A percentile compares a stretch with the other conserved stretches of the same genome.
phyloP scores from a whole-genome alignment of 1,284 basidiomycete genomes.

The Pseudozyma sp. region DNA sequence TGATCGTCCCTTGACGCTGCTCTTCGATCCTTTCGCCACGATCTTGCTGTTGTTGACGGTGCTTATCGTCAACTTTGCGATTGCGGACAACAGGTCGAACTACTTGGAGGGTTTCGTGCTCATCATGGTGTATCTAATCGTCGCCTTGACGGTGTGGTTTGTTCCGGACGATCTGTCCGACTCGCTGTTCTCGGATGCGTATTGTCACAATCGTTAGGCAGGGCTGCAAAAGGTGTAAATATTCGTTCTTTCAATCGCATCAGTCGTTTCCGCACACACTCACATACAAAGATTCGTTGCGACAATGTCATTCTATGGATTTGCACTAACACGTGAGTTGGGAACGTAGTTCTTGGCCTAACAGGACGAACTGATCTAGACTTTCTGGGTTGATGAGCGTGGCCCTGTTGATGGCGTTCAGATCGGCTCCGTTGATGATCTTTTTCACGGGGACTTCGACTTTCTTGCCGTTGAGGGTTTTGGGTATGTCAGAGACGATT shows the following conservation, averaged over 20 bases:
- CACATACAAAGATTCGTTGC: too few relatives aligned
- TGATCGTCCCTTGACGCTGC: conserved; percentile 53
- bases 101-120: conserved; percentile 59
- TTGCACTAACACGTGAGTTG: conserved; percentile 58
- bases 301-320: too few relatives aligned
- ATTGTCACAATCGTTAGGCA: conserved; percentile 18
- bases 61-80: conserved; percentile 58
- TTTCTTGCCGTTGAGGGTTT: conserved; percentile 86
- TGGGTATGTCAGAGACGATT: conserved; percentile 78
- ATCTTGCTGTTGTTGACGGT: conserved; percentile 59
- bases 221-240: too few relatives aligned
- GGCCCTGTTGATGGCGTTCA: conserved; percentile 79
- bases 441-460: conserved; percentile 87
- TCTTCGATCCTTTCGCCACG: conserved; percentile 62
- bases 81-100: conserved; percentile 58
- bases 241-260: neutral
- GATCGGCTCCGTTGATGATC: conserved; percentile 81
- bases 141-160: conserved; percentile 55
- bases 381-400: conserved; percentile 83
- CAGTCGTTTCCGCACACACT: too few relatives aligned
- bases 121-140: conserved; percentile 58
- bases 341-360: conserved; percentile 74
- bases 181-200: conserved; percentile 34
- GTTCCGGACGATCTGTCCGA: conserved; percentile 48
- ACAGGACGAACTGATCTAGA: conserved; percentile 75